phyloP scores from a whole-genome alignment of 1,284 basidiomycete genomes.

The Leccinum solheimii region DNA sequence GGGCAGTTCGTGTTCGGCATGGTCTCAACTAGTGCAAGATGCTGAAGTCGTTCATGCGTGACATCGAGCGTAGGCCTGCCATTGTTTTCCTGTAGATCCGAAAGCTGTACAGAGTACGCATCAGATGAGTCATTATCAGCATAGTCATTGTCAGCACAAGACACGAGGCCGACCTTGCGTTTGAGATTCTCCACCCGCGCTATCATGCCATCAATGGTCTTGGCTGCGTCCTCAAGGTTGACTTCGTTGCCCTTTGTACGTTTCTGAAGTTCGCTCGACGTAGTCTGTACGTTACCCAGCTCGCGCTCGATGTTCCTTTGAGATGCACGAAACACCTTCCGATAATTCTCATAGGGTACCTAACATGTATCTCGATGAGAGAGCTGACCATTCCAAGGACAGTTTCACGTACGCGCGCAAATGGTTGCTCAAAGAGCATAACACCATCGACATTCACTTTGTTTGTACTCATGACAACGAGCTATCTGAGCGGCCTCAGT shows the following conservation, averaged over 20 bases:
- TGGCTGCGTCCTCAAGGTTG: conserved; percentile 53
- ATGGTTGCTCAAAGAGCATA: conserved; percentile 87
- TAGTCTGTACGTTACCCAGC: conserved; percentile 56
- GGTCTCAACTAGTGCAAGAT: conserved; percentile 62
- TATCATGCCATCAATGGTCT: conserved; percentile 74
- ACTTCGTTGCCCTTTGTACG: conserved; percentile 41
- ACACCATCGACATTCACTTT: conserved; percentile 74
- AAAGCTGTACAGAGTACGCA: conserved; percentile 48
- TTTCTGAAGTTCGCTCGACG: conserved; percentile 55
- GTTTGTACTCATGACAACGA: conserved; percentile 39
- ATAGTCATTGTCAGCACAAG: conserved; percentile 6
- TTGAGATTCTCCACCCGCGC: conserved; percentile 73
- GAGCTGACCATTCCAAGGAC: conserved; percentile 5
- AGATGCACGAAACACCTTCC: conserved; percentile 77
- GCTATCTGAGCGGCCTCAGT: conserved; percentile 5
- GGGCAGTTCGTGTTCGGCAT: conserved; percentile 51
- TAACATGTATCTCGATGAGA: conserved; percentile 34
- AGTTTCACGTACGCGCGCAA: conserved; percentile 59
- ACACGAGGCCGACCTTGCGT: conserved; percentile 61
- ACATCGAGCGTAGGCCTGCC: conserved; percentile 70
- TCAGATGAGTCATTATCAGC: conserved; percentile 15
- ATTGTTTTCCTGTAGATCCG: conserved; percentile 64
- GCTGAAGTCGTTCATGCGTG: conserved; percentile 70
- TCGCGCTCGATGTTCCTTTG: conserved; percentile 83
- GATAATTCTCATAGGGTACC: conserved; percentile 87